phyloP scores from a whole-genome alignment of 495 filamentous ascomycete genomes.

The Poronia punctata region DNA sequence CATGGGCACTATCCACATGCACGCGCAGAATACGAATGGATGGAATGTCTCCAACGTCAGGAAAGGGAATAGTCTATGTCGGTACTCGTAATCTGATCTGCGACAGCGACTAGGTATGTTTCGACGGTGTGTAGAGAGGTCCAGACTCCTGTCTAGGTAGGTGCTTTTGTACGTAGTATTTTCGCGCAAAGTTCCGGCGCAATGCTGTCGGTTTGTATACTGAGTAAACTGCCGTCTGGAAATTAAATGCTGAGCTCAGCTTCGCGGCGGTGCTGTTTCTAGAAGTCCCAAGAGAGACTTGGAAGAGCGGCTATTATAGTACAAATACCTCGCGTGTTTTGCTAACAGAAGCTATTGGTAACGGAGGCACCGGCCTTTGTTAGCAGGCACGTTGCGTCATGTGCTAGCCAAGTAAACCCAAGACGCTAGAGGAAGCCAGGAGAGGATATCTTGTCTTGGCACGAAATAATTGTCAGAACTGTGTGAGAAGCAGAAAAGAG shows the following conservation, averaged over 20 bases:
- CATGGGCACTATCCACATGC: conserved; percentile 12
- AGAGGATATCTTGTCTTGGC: too few species aligned
- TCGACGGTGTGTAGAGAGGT: too few species aligned
- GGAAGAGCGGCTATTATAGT: neutral
- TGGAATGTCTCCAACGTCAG: conserved; percentile 21
- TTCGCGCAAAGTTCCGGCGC: too few species aligned
- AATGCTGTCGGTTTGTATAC: too few species aligned
- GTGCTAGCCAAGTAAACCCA: neutral
- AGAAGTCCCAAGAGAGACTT: neutral
- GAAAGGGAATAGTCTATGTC: conserved; percentile 25
- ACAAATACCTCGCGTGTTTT: neutral
- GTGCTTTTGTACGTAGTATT: too few species aligned
- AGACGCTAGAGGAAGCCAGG: too few species aligned
- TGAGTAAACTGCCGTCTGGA: conserved; percentile 2
- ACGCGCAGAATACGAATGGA: conserved; percentile 30
- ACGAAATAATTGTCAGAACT: too few species aligned
- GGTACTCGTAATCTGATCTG: conserved; percentile 21
- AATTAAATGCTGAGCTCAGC: conserved; percentile 3
- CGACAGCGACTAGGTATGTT: conserved; percentile 18
- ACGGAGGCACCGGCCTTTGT: conserved; percentile 2
- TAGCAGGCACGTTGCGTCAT: neutral
- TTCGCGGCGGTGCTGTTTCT: neutral
- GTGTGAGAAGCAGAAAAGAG: too few species aligned
- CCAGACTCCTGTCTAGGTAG: too few species aligned
- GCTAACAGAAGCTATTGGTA: neutral